A percentile compares a stretch with the other conserved stretches of the same genome.
Conservation (phyloP, 345 rosid genomes). For the Schrenkiella parvula region DNA sequence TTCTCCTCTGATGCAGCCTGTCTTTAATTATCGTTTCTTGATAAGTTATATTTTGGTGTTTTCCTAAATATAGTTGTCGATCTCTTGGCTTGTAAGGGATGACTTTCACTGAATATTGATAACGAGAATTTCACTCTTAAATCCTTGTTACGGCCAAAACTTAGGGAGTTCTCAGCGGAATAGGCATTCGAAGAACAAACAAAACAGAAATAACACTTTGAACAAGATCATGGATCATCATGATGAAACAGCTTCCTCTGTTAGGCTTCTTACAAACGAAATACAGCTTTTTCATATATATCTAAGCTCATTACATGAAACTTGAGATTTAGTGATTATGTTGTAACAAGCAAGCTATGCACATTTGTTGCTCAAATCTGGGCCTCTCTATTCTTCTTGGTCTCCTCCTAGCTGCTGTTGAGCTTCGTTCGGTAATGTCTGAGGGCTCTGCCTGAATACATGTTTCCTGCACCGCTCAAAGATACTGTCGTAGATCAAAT, state of each 20-base stretch:
- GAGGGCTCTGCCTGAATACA: conserved; percentile 55
- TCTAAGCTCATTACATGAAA: neutral
- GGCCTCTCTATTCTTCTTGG: neutral
- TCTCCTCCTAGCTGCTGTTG: conserved; percentile 12
- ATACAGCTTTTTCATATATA: neutral
- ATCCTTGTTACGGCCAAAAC: too few species aligned
- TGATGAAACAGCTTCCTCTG: neutral
- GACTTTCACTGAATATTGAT: too few species aligned
- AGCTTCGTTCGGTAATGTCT: conserved; percentile 51
- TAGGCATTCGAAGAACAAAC: too few species aligned
- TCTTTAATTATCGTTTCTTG: too few species aligned
- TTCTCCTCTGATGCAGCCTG: too few species aligned
- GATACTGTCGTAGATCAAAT: conserved; percentile 86
- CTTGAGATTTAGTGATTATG: neutral
- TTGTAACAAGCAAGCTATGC: conserved; percentile 14
- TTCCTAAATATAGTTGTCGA: too few species aligned
- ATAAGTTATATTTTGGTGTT: neutral
- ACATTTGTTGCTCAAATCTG: neutral
- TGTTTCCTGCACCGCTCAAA: conserved; percentile 92
- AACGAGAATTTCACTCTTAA: too few species aligned
- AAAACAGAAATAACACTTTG: neutral
- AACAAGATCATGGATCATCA: neutral
- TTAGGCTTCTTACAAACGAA: neutral
- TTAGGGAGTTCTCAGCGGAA: too few species aligned
- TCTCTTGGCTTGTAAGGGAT: too few species aligned